Evolutionary conservation across 23 red algal species (phyloP).

Genomic region (Agarophyton chilense): DNA sequence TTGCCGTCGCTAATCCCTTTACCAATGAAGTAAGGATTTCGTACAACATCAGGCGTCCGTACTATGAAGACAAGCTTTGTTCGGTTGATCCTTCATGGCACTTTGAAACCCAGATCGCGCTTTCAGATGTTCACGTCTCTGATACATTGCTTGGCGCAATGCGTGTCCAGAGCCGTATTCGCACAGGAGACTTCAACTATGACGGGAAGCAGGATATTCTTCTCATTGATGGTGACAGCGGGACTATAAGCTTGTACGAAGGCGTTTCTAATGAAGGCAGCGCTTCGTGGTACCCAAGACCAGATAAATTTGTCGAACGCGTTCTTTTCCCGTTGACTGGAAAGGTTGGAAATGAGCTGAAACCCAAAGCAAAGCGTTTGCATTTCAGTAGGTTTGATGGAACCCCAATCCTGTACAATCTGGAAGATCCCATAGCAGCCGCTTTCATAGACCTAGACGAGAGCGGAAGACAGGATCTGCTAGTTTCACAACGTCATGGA

Average conservation of each 20-base stretch:
- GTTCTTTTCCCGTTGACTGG: slow-evolving; percentile 53
- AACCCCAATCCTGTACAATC: slow-evolving; percentile 36
- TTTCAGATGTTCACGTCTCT: slow-evolving; percentile 46
- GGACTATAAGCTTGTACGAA: slow-evolving; percentile 43
- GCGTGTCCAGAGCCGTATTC: slow-evolving; percentile 50
- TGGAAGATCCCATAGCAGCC: slow-evolving; percentile 73
- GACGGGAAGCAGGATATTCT: slow-evolving; percentile 79
- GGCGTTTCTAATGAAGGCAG: neutral
- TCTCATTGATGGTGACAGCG: slow-evolving; percentile 58
- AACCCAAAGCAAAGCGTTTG: neutral
- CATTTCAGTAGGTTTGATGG: slow-evolving; percentile 10
- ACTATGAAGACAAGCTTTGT: slow-evolving; percentile 28
- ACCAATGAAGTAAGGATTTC: slow-evolving; percentile 43
- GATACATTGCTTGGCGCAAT: slow-evolving; percentile 49
- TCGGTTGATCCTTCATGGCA: slow-evolving; percentile 44
- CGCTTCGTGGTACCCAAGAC: slow-evolving; percentile 35
- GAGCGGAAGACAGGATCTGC: slow-evolving; percentile 83
- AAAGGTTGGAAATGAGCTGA: neutral
- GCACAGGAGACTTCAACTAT: slow-evolving; percentile 82
- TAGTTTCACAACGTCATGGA: slow-evolving; percentile 63
- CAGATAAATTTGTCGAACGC: slow-evolving; percentile 9
- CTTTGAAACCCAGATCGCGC: slow-evolving; percentile 38
- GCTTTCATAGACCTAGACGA: slow-evolving; percentile 88
- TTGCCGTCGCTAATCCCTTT: slow-evolving; percentile 71
- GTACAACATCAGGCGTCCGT: slow-evolving; percentile 25